A percentile compares a stretch with the other conserved stretches of the same genome.
Conservation (phyloP, 2,329 filamentous ascomycete genomes). For the Emmonsia crescens region DNA sequence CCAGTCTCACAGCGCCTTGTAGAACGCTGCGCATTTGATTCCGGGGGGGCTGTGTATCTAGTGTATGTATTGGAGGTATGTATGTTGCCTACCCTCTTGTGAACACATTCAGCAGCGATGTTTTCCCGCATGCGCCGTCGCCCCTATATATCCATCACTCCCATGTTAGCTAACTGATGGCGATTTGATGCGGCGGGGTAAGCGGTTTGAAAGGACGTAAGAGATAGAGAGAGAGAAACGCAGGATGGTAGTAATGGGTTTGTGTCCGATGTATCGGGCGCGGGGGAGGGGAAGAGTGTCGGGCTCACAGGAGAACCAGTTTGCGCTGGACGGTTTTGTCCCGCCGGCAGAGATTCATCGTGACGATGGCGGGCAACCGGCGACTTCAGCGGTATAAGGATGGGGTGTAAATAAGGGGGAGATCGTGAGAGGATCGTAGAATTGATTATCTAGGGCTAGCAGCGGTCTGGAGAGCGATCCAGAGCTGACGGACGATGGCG, state of each 20-base stretch:
- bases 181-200: neutral
- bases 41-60: neutral
- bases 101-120: conserved; percentile 93
- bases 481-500: neutral
- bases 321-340: conserved; percentile 88
- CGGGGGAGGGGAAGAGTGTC: neutral
- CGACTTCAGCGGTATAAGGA: neutral
- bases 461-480: neutral
- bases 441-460: neutral
- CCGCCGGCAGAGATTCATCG: conserved; percentile 54
- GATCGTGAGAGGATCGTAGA: neutral
- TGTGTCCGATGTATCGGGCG: neutral
- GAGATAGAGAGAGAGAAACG: neutral
- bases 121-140: conserved; percentile 95
- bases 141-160: conserved; percentile 47
- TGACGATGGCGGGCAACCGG: conserved; percentile 6
- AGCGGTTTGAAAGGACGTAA: neutral
- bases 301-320: conserved; percentile 71
- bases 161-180: neutral
- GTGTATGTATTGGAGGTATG: neutral
- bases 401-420: neutral
- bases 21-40: neutral
- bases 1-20: neutral
- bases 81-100: conserved; percentile 62
- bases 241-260: neutral